These are phyloP conservation scores for Lipomyces japonicus DNA, from an alignment of 805 yeast genomes.

Conservation along the genomic window DNA sequence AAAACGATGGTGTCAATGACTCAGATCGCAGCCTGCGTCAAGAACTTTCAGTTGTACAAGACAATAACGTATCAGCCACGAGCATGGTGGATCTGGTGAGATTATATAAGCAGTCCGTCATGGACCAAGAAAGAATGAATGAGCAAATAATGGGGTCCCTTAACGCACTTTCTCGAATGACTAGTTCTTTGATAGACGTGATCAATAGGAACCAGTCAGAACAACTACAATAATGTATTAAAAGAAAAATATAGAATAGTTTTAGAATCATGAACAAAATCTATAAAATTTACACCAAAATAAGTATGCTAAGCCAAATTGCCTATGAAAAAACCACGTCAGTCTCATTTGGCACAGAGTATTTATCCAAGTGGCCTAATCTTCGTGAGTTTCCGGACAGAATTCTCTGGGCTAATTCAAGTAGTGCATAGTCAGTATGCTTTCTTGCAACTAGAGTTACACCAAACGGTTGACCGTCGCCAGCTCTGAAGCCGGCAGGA, in stretches of 20 bases:
- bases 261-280: too few relatives aligned
- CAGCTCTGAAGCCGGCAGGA: conserved; percentile 77
- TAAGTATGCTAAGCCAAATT: not conserved
- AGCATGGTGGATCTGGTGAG: conserved; percentile 10
- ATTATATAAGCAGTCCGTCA: conserved; percentile 10
- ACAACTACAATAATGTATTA: too few relatives aligned
- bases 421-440: conserved; percentile 82
- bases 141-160: conserved; percentile 10
- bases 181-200: not conserved
- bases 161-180: conserved; percentile 11
- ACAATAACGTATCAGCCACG: not conserved
- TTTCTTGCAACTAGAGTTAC: conserved; percentile 77
- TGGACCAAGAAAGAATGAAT: conserved; percentile 14
- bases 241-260: too few relatives aligned
- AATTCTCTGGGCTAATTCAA: conserved; percentile 75
- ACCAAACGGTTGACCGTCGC: conserved; percentile 86
- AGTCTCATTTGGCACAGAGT: conserved; percentile 8
- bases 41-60: too few relatives aligned
- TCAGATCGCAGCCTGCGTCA: too few relatives aligned
- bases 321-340: conserved; percentile 13
- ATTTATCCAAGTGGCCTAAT: conserved; percentile 42
- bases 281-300: too few relatives aligned
- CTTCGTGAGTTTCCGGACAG: conserved; percentile 50
- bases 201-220: not conserved
- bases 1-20: too few relatives aligned